Conservation (phyloP, 805 yeast species). For the Candida morakotiae region DNA sequence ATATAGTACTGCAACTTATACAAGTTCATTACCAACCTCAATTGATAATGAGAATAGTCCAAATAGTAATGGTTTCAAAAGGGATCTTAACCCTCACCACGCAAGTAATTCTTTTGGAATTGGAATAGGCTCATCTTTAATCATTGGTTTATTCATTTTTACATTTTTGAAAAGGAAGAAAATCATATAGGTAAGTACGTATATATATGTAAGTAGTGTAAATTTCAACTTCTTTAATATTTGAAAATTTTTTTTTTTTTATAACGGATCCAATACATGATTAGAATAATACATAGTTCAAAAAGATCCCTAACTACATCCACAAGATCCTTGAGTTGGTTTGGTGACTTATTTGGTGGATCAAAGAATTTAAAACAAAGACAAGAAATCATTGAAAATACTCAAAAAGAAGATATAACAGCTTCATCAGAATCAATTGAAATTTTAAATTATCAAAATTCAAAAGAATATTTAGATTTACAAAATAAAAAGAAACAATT, state of each 20-base stretch:
- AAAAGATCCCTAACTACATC: slow-evolving; percentile 11
- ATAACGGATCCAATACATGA: neutral
- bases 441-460: slow-evolving; percentile 31
- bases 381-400: slow-evolving; percentile 29
- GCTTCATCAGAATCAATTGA: slow-evolving; percentile 29
- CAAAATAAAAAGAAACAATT: slow-evolving; percentile 28
- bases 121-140: slow-evolving; percentile 16
- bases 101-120: neutral
- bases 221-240: neutral
- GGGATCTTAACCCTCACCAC: neutral
- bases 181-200: neutral
- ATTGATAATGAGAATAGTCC: slow-evolving; percentile 13
- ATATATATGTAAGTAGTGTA: neutral
- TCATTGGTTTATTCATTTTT: slow-evolving; percentile 16
- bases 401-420: slow-evolving; percentile 34
- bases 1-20: neutral
- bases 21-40: slow-evolving; percentile 15
- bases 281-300: slow-evolving; percentile 3
- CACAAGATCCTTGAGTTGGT: slow-evolving; percentile 16
- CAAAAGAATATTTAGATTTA: slow-evolving; percentile 26
- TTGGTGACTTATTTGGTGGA: slow-evolving; percentile 31
- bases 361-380: slow-evolving; percentile 25
- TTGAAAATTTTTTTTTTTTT: slow-evolving; percentile 5
- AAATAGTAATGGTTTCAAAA: neutral
- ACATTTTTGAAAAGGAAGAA: slow-evolving; percentile 12